phyloP scores from a whole-genome alignment of 2,329 filamentous ascomycete species.

The Nothopassalora personata region DNA sequence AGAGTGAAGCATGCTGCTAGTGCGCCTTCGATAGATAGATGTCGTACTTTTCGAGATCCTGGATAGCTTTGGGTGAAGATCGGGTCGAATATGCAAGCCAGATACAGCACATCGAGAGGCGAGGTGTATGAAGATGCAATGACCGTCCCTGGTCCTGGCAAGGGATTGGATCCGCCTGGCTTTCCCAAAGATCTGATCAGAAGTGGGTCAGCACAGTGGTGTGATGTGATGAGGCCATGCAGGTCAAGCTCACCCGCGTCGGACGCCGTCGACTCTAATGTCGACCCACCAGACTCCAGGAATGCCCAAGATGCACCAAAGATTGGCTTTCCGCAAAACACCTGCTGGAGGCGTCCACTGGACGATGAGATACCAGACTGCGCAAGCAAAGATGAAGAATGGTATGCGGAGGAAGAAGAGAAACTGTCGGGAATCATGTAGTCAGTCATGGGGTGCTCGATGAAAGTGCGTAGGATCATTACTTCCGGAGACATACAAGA shows the following conservation, averaged over 20 bases:
- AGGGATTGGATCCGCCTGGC: constrained; percentile 53
- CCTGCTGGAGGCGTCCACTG: constrained; percentile 72
- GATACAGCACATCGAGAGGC: constrained; percentile 86
- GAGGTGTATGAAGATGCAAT: constrained; percentile 90
- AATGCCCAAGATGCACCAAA: constrained; percentile 83
- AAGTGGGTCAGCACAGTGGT: constrained; percentile 6
- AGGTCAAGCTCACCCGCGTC: constrained; percentile 61
- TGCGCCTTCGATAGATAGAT: constrained; percentile 69
- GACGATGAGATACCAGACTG: constrained; percentile 30
- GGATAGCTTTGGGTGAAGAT: constrained; percentile 87
- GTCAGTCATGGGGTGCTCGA: neutral
- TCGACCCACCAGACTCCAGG: constrained; percentile 98
- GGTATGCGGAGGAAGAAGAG: constrained; percentile 79
- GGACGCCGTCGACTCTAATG: constrained; percentile 94
- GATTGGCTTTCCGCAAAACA: constrained; percentile 68
- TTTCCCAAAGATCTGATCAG: constrained; percentile 58
- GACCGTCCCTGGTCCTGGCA: constrained; percentile 73
- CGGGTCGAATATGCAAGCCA: constrained; percentile 93
- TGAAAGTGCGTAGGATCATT: neutral
- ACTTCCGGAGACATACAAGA: constrained; percentile 18
- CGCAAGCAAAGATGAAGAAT: constrained; percentile 61
- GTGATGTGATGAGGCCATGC: constrained; percentile 4
- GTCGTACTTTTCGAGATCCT: constrained; percentile 58
- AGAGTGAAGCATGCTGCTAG: constrained; percentile 53
- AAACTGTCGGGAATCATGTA: constrained; percentile 39